Evolutionary conservation across 208 protist genomes (phyloP), one percentile per base, ranked within the genome.

Genomic region (Novymonas esmeraldas): DNA sequence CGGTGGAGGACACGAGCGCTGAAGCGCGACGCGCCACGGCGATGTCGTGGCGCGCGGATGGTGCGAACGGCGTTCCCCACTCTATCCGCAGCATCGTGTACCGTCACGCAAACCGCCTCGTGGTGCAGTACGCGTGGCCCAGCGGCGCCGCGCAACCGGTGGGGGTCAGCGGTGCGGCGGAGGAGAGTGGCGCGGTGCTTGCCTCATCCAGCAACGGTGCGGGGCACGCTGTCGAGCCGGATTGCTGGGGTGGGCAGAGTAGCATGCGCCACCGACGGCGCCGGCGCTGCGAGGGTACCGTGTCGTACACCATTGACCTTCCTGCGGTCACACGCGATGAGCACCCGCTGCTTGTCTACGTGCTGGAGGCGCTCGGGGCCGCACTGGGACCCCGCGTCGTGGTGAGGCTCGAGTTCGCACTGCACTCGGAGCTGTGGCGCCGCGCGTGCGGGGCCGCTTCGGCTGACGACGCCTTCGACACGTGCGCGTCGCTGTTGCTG

Each of bases 321-420:
- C 81, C 84, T 2, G 76, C 46, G 24, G 31, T 88, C 2, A 45
- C 73, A 11, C 67, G 67, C 10, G 73, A 79, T 6, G 57, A 76
- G 20, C 62, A 90, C 31, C 79, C 80, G 0, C 65, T 93, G n/a
- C 59, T 83, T 16, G 60, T 75, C 18, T 73, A 75, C 54, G 64
- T 84, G 28, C 57, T 93, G 22, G 79, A 90, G 64, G 72, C 81
- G 9, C 58, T 90, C 41, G 69, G 85, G 56, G 76, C 82, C 2
- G 76, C 81, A 11, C n/a, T 90, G 2, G 79, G 84, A 7, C 57
- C 50, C n/a, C 64, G 81, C 7, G 60, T 52, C 26, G 70, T 79
- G 16, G 69, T 66, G 9, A 56, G 34, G 2, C 28, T 93, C 22
- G 84, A 93, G 62, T 93, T 81, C 65, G 71, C 76, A 38, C 59